Base-by-base conservation (phyloP, 139 green algal genomes). In the Volvox reticuliferus region DNA sequence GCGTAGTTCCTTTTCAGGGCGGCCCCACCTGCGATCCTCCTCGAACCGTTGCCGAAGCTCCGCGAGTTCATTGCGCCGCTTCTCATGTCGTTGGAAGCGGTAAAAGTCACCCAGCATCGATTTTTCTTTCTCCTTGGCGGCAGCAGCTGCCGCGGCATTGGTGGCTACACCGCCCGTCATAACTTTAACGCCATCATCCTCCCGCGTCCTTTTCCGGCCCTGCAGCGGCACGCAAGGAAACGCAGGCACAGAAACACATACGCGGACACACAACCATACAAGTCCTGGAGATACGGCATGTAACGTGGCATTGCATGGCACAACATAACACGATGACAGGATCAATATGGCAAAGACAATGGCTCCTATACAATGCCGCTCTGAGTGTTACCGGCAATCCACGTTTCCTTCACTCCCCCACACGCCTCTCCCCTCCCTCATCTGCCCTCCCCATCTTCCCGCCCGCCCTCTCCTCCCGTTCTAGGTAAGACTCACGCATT, bases 1-100 rank as follows among this genome's bases (percentile, higher is more conserved):
- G 19, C 17, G 62, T 24, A 19, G 62, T 69, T 17, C 17, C 62
- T 69, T 69, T 19, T 24, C 17, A 69, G 17, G 62, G 62, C 19
- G 62, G 19, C 5, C 84, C 28, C 85, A 89, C 85, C 69, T 82
- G 1, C 93, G 92, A 93, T 97, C 96, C 22, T 95, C 81, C 79
- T 97, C 93, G 89, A 97, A 98, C 75, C 92, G 92, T 44, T 95
- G 61, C 5, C 94, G 92, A 82, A 98, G 91, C 65, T 96, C 94
- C 87, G 96, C 21, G 75, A 98, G 87, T 92, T 96, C 94, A 67
- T 83, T 96, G 12, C 94, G 90, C 50, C 95, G 88, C 88, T 93
- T 94, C 71, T 98, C 96, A 1, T 96, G 91, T 61, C 95, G 93
- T 87, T 98, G 96, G 82, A 97, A 98, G 63, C 95, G 88, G 90